Conservation (phyloP, 2,329 filamentous ascomycete genomes). For the Phialophora chinensis region DNA sequence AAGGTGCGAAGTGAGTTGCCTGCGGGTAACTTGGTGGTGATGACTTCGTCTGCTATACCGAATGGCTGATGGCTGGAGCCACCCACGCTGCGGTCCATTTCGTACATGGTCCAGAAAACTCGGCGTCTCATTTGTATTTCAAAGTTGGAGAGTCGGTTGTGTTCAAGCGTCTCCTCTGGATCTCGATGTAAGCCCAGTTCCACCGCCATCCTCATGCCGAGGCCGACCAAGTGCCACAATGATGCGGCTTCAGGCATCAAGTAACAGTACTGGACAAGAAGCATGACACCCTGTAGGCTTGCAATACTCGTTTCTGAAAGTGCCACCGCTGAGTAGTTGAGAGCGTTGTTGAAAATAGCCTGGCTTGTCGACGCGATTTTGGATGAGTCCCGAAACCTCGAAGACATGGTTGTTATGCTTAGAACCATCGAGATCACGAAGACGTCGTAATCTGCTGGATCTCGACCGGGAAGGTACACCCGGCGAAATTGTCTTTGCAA, state of each 20-base stretch:
- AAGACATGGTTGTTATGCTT: conserved; percentile 2
- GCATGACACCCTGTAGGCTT: not conserved
- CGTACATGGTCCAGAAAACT: too few species aligned
- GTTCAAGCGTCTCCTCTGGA: too few species aligned
- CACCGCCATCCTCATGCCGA: not conserved
- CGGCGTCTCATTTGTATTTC: too few species aligned
- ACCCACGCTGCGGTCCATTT: too few species aligned
- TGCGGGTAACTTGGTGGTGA: too few species aligned
- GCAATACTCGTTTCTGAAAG: not conserved
- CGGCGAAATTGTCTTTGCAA: not conserved
- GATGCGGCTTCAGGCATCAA: not conserved
- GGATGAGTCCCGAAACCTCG: not conserved
- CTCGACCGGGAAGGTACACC: not conserved
- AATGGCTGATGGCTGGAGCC: too few species aligned
- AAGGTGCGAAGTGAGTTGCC: too few species aligned
- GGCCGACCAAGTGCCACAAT: not conserved
- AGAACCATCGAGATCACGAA: conserved; percentile 6
- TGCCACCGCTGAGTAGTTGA: not conserved
- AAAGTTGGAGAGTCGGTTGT: too few species aligned
- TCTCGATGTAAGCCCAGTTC: not conserved
- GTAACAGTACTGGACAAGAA: not conserved
- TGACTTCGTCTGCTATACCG: too few species aligned
- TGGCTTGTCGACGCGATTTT: not conserved
- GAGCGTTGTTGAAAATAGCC: conserved; percentile 25
- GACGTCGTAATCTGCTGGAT: not conserved